Conservation (phyloP, 1,284 basidiomycete species). For the Fomitopsis betulina region DNA sequence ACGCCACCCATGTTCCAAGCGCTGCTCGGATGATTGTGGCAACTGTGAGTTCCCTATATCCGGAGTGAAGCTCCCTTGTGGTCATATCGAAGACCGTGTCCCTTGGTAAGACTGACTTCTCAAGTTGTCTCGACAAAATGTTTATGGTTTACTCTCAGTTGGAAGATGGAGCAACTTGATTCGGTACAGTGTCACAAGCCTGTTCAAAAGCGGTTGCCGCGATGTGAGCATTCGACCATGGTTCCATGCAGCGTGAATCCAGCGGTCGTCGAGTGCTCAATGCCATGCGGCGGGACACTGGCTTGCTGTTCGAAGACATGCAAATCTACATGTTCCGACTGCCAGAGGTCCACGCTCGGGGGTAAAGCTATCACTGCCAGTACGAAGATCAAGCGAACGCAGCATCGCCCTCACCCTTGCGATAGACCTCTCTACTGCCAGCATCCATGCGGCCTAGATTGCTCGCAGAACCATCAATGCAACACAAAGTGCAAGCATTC, state of each 20-base stretch:
- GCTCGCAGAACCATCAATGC: slow-evolving; percentile 48
- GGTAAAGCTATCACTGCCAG: background rate
- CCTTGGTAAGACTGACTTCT: slow-evolving; percentile 43
- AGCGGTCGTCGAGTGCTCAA: slow-evolving; percentile 33
- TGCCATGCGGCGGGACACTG: slow-evolving; percentile 39
- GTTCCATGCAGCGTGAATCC: slow-evolving; percentile 46
- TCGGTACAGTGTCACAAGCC: slow-evolving; percentile 40
- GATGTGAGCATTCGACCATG: slow-evolving; percentile 51
- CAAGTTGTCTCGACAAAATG: background rate
- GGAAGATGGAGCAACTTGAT: slow-evolving; percentile 39
- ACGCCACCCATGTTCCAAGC: slow-evolving; percentile 54
- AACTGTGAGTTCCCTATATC: slow-evolving; percentile 47
- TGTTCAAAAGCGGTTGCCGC: slow-evolving; percentile 43
- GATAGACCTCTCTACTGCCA: slow-evolving; percentile 52
- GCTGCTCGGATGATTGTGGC: slow-evolving; percentile 56
- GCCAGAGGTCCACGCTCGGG: slow-evolving; percentile 32
- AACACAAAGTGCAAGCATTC: slow-evolving; percentile 37
- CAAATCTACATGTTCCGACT: slow-evolving; percentile 43
- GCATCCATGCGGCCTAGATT: slow-evolving; percentile 49
- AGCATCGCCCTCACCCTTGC: slow-evolving; percentile 49
- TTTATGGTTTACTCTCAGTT: slow-evolving; percentile 29
- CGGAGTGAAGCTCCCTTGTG: slow-evolving; percentile 55
- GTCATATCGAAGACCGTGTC: slow-evolving; percentile 43
- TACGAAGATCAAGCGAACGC: slow-evolving; percentile 22
- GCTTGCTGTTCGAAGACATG: slow-evolving; percentile 55